Base-by-base conservation (phyloP, 108 stramenopile genomes). In the Cylindrotheca fusiformis region DNA sequence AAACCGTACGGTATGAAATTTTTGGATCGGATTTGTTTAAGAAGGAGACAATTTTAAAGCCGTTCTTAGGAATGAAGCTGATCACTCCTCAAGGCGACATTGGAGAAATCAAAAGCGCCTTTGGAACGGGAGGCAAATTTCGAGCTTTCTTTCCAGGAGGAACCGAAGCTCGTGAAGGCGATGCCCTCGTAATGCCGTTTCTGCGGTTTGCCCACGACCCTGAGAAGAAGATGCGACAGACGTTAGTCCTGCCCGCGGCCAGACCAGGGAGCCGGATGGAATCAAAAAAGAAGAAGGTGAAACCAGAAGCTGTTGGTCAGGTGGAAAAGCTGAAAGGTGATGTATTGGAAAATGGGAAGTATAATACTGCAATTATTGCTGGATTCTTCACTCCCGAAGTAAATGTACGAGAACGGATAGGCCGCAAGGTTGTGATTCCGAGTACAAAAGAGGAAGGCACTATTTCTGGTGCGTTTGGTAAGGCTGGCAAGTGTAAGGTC, bases 401-500 rank as follows among this genome's bases (percentile, higher is more conserved):
- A 27, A 78, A 97, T 65, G 86, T 96, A 54, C 84, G 83, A 26
- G 74, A 79, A 31, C 55, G 77, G 32, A 79, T 78, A 22, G 95
- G 94, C 17, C 50, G 61, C 18, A 72, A 59, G 55, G 83, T 95
- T 0, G 52, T 72, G 33, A 70, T 81, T 24, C 50, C 76, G 1
- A 71, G 67, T 31, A 90, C 83, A 14, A 75, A 78, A 21, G 91
- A 91, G 55, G 79, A 70, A 67, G 96, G 95, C 19, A 28, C 22
- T 5, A 65, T 97, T 36, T 49, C 65, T 23, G 95, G 91, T 17
- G 76, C 96, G 0, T 97, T 97, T 65, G 96, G 95, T 1, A 97
- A 97, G 67, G 89, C 93, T 65, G 96, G 96, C 20, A 97, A 97
- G 63, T 96, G 94, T 74, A 97, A 96, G 57, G 96, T 97, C 17